Base-by-base conservation (phyloP, 129 eudicot species). In the Chrysanthemum lavandulifolium region DNA sequence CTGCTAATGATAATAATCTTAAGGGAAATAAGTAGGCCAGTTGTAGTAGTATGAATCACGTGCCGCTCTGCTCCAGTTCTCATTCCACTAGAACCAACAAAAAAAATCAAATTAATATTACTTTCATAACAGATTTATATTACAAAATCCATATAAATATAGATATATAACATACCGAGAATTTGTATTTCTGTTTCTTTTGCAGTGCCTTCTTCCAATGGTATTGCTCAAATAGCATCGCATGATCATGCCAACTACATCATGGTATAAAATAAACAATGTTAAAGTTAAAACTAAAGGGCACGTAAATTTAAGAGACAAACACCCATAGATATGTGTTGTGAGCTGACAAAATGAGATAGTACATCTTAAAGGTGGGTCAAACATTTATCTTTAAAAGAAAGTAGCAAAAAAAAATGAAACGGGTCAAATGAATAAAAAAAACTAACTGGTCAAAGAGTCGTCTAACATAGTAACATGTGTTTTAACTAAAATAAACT, bases 21-120 rank as follows among this genome's bases (percentile, higher is more conserved):
- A 93, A 13, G 89, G 86, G 80, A 93, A 93, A 72, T 83, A 93
- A 43, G 73, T 73, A 58, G 98, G 98, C 98, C 98, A 93, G 83
- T 87, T 87, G 84, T 27, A 48, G 86, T 93, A 93, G 90, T 93
- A 93, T 45, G 92, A 84, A 67, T 93, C 98, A 65, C 95, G 87
- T 43, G 75, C 75, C 5, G 52, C 87, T 80, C 45, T 89, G 84
- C 76, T 76, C 88, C 79, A 84, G 77, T 76, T 67, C 83, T 89
- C 76, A 72, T 93, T 93, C 96, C 96, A 93, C 98, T 93, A 86
- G 78, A 80, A 71, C 48, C 83, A 79, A 56, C 2, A 48, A 61
- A 75, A 66, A 67, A 57, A 11, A 77, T n/a, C 16, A 72, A 66
- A 31, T 29, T 61, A 13, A 63, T 16, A 53, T 15, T 9, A 19